A percentile compares a stretch with the other conserved stretches of the same genome.
Conservation (phyloP, 306 rosid species). For the Bauhinia variegata region DNA sequence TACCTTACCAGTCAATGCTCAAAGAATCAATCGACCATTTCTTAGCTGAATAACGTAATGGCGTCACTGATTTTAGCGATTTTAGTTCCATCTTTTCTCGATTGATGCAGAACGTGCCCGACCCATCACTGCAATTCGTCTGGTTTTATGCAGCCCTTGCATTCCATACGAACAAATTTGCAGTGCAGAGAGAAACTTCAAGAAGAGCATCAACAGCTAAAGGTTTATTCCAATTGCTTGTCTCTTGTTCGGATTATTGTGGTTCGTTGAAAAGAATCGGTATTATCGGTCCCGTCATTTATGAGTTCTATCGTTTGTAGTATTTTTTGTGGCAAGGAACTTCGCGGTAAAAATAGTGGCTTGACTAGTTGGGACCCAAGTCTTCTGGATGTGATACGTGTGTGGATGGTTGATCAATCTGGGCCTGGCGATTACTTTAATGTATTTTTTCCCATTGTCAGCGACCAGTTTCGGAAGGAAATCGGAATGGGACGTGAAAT, state of each 20-base stretch:
- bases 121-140: conserved; percentile 55
- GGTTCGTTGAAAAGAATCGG: conserved; percentile 51
- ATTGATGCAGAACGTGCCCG: conserved; percentile 39
- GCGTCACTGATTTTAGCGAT: conserved; percentile 54
- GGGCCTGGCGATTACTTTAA: conserved; percentile 42
- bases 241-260: conserved; percentile 49
- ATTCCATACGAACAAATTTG: conserved; percentile 42
- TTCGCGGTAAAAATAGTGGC: conserved; percentile 20
- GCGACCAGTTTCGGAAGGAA: conserved; percentile 43
- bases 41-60: conserved; percentile 53
- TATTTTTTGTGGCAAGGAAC: conserved; percentile 48
- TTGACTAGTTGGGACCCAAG: conserved; percentile 37
- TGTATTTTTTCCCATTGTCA: conserved; percentile 60
- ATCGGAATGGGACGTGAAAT: conserved; percentile 49
- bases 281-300: conserved; percentile 61
- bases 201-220: conserved; percentile 32
- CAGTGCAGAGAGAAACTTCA: conserved; percentile 24
- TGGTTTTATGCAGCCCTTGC: conserved; percentile 75
- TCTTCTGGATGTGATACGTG: conserved; percentile 53
- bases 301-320: conserved; percentile 49
- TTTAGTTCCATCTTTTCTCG: conserved; percentile 65
- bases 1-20: conserved; percentile 49
- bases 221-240: conserved; percentile 56
- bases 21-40: conserved; percentile 63
- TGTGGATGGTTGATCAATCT: conserved; percentile 56